Conservation (phyloP, 106 monocot genomes). For the Iris macrosiphon region DNA sequence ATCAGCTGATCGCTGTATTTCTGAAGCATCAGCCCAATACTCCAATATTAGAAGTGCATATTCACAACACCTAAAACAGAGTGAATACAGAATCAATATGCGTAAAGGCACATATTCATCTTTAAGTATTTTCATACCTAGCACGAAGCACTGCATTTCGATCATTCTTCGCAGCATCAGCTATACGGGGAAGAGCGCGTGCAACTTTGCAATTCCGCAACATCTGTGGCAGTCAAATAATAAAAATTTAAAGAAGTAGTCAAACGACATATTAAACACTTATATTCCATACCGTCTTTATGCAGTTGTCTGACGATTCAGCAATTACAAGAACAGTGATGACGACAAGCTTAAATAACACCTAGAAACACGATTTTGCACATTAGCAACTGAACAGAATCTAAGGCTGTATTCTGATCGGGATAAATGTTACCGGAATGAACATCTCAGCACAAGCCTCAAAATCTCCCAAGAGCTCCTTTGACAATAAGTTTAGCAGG, state of each 20-base stretch:
- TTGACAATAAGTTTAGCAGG: conserved; percentile 83
- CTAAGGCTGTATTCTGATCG: neutral
- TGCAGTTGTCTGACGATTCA: conserved; percentile 97
- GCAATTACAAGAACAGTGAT: conserved; percentile 99
- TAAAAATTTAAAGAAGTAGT: neutral
- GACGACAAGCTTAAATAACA: conserved; percentile 98
- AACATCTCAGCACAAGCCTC: conserved; percentile 96
- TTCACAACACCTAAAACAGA: conserved; percentile 83
- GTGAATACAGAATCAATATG: neutral
- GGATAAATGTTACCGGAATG: conserved; percentile 65
- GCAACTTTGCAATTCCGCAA: conserved; percentile 94
- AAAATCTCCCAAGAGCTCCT: conserved; percentile 94
- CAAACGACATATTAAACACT: neutral
- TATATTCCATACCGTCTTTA: conserved; percentile 73
- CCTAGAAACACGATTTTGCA: conserved; percentile 25
- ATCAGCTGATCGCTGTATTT: conserved; percentile 91
- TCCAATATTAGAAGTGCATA: conserved; percentile 95
- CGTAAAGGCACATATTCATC: neutral
- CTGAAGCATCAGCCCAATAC: conserved; percentile 99
- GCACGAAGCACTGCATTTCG: conserved; percentile 93
- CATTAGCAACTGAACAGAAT: neutral
- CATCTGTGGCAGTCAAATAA: conserved; percentile 47
- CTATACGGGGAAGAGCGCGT: conserved; percentile 80
- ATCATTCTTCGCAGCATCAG: conserved; percentile 92
- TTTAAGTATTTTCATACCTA: conserved; percentile 34